A percentile compares a stretch with the other conserved stretches of the same genome.
Conservation (phyloP, 805 yeast genomes). For the Schwanniomyces vanrijiae region DNA sequence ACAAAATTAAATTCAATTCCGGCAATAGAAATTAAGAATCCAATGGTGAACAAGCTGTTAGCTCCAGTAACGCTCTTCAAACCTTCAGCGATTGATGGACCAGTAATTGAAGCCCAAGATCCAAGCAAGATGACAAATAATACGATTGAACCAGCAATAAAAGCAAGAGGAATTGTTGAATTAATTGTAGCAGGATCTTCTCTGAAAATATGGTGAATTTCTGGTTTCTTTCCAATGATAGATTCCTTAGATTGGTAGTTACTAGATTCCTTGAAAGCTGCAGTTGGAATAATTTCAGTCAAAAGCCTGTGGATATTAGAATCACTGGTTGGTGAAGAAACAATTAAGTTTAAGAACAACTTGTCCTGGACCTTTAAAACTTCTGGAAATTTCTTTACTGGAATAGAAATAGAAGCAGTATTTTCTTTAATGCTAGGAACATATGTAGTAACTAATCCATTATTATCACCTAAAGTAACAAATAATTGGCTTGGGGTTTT, state of each 20-base stretch:
- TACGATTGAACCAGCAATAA: slow-evolving; percentile 44
- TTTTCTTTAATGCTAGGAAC: slow-evolving; percentile 27
- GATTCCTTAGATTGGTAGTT: slow-evolving; percentile 21
- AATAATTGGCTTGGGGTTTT: slow-evolving; percentile 36
- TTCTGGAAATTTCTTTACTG: slow-evolving; percentile 31
- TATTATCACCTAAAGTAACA: slow-evolving; percentile 25
- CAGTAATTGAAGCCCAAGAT: slow-evolving; percentile 39
- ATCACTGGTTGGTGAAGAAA: slow-evolving; percentile 22
- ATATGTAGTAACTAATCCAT: slow-evolving; percentile 31
- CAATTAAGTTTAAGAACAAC: slow-evolving; percentile 29
- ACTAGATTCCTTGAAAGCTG: slow-evolving; percentile 22
- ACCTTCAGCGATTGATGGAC: slow-evolving; percentile 30
- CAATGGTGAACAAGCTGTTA: slow-evolving; percentile 37
- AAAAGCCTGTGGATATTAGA: slow-evolving; percentile 24
- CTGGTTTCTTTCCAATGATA: slow-evolving; percentile 54
- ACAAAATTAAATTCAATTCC: slow-evolving; percentile 55
- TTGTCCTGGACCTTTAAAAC: slow-evolving; percentile 33
- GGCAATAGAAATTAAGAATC: slow-evolving; percentile 48
- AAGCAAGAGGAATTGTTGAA: slow-evolving; percentile 50
- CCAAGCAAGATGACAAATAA: slow-evolving; percentile 44
- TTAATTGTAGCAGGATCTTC: slow-evolving; percentile 53
- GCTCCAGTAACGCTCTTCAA: slow-evolving; percentile 33
- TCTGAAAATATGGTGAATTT: slow-evolving; percentile 63
- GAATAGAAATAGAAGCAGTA: slow-evolving; percentile 22
- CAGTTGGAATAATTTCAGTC: slow-evolving; percentile 31